Evolutionary conservation across 2,329 filamentous ascomycete genomes (phyloP).

Genomic region (Colletotrichum camelliae): DNA sequence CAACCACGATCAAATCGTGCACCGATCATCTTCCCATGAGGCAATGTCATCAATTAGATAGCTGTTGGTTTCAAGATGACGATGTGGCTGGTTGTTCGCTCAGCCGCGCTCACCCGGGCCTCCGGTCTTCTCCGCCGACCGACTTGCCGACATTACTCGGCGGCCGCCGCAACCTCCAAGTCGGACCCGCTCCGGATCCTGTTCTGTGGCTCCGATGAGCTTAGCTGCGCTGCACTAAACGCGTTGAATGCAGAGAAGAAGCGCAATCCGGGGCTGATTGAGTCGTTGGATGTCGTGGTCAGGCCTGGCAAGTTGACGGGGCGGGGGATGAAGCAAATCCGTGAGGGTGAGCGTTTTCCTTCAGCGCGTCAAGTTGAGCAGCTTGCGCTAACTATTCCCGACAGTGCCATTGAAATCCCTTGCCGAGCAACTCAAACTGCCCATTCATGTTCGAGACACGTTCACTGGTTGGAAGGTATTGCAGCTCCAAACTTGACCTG

Average conservation of each 20-base stretch:
- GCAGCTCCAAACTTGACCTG: neutral
- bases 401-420: slow-evolving; percentile 75
- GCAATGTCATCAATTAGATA: neutral
- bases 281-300: slow-evolving; percentile 85
- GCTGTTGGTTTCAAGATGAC: neutral
- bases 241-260: slow-evolving; percentile 69
- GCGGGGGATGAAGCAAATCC: slow-evolving; percentile 71
- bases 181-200: slow-evolving; percentile 78
- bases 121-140: neutral
- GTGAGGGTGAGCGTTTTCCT: slow-evolving; percentile 58
- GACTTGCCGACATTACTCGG: neutral
- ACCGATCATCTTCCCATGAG: rapidly evolving
- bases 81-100: slow-evolving; percentile 4
- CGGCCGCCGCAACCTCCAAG: neutral
- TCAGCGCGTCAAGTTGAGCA: neutral
- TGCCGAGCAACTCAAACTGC: slow-evolving; percentile 68
- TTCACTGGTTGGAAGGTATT: slow-evolving; percentile 82
- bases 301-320: slow-evolving; percentile 80
- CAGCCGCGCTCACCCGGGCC: neutral
- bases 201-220: slow-evolving; percentile 93
- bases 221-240: slow-evolving; percentile 79
- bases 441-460: slow-evolving; percentile 77
- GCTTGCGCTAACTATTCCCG: neutral
- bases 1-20: neutral
- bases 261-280: slow-evolving; percentile 59